Evolutionary conservation across 768 basidiomycete species (phyloP), one percentile per base, ranked within the genome.

Genomic region (Strobilomyces echinocephalus): DNA sequence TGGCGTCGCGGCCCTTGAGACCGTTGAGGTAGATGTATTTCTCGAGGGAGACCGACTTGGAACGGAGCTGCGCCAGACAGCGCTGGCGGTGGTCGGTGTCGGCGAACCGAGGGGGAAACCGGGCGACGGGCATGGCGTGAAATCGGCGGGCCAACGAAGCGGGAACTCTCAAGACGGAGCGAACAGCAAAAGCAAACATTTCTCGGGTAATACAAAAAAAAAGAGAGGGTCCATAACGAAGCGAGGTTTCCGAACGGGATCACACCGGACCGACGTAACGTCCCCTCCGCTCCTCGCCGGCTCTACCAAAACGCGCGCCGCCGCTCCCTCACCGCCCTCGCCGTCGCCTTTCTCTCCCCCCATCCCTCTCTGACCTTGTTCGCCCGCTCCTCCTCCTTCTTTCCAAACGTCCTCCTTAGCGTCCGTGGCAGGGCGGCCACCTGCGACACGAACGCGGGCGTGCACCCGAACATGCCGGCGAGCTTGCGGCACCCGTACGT

Each of bases 391-490:
- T 84, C 79, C 53, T 80, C 74, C 54, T 57, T 68, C 53, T 59
- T 73, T 49, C 74, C 69, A 51, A 76, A 70, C 48, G 68, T 65
- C 58, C 69, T 79, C 49, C 81, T 69, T 46, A 78, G 69, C 5
- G 76, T 57, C 52, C 79, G 79, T 58, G 77, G 78, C 49, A 90
- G 70, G 5, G 84, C 80, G 11, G 90, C 87, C 18, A 86, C 73
- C 55, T 76, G 73, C 10, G 75, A 77, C 51, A 91, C 83, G 58
- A 90, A 89, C 44, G 76, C 72, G 42, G 79, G 76, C 9, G 87
- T 83, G 73, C 87, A 88, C 14, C 77, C 77, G 68, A 93, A 94
- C 77, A 80, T 82, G 65, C 79, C 77, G 28, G 91, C 89, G n/a
- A 93, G 78, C 67, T 75, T 79, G 53, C 71, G 70, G 41, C 85